phyloP scores from a whole-genome alignment of 2,329 filamentous ascomycete species.

The Nothopassalora personata region DNA sequence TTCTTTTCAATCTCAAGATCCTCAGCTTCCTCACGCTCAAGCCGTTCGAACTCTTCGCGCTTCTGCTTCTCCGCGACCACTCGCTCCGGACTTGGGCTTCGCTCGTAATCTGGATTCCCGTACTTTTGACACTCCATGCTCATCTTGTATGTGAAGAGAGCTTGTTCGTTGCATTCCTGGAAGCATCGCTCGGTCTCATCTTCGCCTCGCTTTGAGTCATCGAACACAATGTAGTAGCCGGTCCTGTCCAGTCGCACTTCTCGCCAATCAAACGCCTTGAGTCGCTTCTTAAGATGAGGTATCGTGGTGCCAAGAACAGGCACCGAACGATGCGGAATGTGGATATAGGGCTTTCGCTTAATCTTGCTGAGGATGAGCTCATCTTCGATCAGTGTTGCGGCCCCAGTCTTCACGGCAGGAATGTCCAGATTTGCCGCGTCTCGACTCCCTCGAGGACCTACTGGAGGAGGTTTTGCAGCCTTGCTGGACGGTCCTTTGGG shows the following conservation, averaged over 20 bases:
- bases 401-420: constrained; percentile 30
- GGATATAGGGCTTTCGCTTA: constrained; percentile 79
- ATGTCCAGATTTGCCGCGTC: constrained; percentile 29
- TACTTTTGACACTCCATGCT: constrained; percentile 76
- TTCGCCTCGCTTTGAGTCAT: constrained; percentile 69
- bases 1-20: constrained; percentile 88
- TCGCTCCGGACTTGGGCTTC: constrained; percentile 49
- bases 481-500: constrained; percentile 75
- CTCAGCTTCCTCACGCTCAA: constrained; percentile 67
- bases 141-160: constrained; percentile 90
- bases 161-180: constrained; percentile 68
- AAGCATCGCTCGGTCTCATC: constrained; percentile 77
- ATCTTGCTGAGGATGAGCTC: constrained; percentile 64
- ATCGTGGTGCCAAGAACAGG: constrained; percentile 82
- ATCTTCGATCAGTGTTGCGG: constrained; percentile 56
- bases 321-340: constrained; percentile 79
- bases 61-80: constrained; percentile 47
- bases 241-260: constrained; percentile 77
- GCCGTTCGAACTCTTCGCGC: constrained; percentile 61
- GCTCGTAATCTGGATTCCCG: constrained; percentile 59
- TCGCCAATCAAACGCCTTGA: constrained; percentile 76
- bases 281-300: constrained; percentile 80
- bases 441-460: constrained; percentile 30
- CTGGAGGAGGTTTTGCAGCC: constrained; percentile 23
- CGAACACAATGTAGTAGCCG: constrained; percentile 90